A percentile compares a stretch with the other conserved stretches of the same genome.
Conservation (phyloP, 805 yeast species). For the Cyberlindnera saturnus region DNA sequence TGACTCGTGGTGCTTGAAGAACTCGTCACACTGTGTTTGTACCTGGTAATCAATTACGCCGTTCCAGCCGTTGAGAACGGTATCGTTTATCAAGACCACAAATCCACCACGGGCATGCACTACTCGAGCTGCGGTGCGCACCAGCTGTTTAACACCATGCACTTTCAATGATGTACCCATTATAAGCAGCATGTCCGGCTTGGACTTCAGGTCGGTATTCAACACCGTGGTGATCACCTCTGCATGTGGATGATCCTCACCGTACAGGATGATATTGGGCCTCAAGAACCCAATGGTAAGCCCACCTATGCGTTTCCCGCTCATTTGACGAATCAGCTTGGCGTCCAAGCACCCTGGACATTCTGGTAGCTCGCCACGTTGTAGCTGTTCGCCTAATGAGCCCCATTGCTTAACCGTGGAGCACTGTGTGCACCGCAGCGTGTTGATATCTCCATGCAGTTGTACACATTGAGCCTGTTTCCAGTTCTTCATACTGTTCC, state of each 20-base stretch:
- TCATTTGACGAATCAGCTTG: slow-evolving; percentile 47
- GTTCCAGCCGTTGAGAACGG: slow-evolving; percentile 63
- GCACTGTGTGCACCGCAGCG: slow-evolving; percentile 73
- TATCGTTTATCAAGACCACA: slow-evolving; percentile 72
- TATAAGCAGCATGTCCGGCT: slow-evolving; percentile 77
- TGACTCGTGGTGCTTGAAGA: slow-evolving; percentile 40
- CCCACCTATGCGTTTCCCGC: slow-evolving; percentile 72
- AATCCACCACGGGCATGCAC: slow-evolving; percentile 77
- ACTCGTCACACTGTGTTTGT: slow-evolving; percentile 73
- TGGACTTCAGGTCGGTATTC: slow-evolving; percentile 51
- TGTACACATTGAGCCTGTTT: slow-evolving; percentile 73
- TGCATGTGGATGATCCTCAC: slow-evolving; percentile 87
- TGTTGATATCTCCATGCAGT: slow-evolving; percentile 82
- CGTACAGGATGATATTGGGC: slow-evolving; percentile 88
- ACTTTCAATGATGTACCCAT: slow-evolving; percentile 93
- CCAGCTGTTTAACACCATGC: slow-evolving; percentile 80
- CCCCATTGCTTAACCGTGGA: slow-evolving; percentile 56
- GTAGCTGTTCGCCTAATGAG: slow-evolving; percentile 39
- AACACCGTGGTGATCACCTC: slow-evolving; percentile 72
- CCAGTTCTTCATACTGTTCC: slow-evolving; percentile 36
- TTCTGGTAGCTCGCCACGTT: slow-evolving; percentile 65
- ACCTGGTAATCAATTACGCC: slow-evolving; percentile 74
- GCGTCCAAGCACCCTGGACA: slow-evolving; percentile 64
- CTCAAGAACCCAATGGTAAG: slow-evolving; percentile 62
- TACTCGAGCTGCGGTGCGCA: slow-evolving; percentile 56